Percentiles rank a stretch among this genome's conserved stretches.
Evolutionary conservation across 1,284 basidiomycete species (phyloP).

Genomic region (Heimioporus retisporus): DNA sequence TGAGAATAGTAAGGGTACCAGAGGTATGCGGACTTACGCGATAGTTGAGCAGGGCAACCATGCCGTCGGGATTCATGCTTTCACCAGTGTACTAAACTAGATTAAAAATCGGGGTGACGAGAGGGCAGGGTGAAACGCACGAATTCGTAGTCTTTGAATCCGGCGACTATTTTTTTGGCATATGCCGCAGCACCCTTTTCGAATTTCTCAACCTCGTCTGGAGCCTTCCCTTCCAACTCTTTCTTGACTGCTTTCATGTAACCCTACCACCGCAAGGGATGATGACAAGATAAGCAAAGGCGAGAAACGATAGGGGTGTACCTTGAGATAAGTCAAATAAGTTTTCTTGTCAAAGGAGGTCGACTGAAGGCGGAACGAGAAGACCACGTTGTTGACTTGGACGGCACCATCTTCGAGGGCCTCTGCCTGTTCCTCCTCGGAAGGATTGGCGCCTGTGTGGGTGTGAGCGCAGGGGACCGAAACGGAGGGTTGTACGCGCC

Average conservation of each 20-base stretch:
- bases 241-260: conserved; percentile 89
- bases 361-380: conserved; percentile 92
- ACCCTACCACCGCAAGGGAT: conserved; percentile 52
- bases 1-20: conserved; percentile 11
- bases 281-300: conserved; percentile 9
- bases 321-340: conserved; percentile 92
- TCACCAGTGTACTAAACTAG: conserved; percentile 84
- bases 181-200: conserved; percentile 85
- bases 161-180: conserved; percentile 91
- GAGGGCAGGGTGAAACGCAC: conserved; percentile 51
- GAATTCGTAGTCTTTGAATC: conserved; percentile 95
- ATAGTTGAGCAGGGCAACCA: conserved; percentile 92
- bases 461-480: conserved; percentile 15
- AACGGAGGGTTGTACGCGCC: conserved; percentile 59
- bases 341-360: conserved; percentile 95
- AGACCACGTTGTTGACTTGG: conserved; percentile 92
- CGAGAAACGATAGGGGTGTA: conserved; percentile 30
- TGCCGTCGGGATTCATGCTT: conserved; percentile 88
- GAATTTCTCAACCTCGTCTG: conserved; percentile 83
- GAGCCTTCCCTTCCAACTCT: conserved; percentile 67
- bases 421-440: conserved; percentile 91
- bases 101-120: conserved; percentile 2
- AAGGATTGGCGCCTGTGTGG: conserved; percentile 85
- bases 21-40: conserved; percentile 55
- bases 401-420: conserved; percentile 82